phyloP scores from a whole-genome alignment of 129 eudicot species.

The Oenanthe sinensis region DNA sequence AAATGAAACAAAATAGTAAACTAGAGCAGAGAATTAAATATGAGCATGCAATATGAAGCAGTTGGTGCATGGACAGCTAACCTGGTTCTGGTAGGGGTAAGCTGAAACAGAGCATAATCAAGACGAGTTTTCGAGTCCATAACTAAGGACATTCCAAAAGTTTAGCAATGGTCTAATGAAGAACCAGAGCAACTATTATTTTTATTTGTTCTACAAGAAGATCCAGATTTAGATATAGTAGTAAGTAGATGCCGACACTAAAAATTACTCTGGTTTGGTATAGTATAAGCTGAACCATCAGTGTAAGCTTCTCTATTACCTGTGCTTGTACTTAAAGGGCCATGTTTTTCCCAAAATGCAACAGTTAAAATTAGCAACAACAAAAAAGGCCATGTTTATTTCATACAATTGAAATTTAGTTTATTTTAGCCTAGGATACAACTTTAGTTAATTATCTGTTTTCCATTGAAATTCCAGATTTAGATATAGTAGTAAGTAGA shows the following conservation, averaged over 20 bases:
- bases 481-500: too few relatives aligned
- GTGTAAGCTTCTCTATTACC: too few relatives aligned
- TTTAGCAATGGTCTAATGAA: neutral
- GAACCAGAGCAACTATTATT: neutral
- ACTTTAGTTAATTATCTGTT: too few relatives aligned
- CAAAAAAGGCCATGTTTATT: too few relatives aligned
- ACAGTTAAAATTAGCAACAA: too few relatives aligned
- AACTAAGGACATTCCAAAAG: neutral
- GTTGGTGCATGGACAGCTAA: slow-evolving; percentile 11
- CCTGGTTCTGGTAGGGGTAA: slow-evolving; percentile 95
- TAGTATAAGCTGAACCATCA: too few relatives aligned
- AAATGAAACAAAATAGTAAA: neutral
- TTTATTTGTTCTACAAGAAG: neutral
- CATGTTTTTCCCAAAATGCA: too few relatives aligned
- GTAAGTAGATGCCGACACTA: neutral
- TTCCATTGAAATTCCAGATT: too few relatives aligned
- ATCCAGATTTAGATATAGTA: neutral
- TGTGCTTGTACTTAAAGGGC: too few relatives aligned
- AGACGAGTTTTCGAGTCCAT: slow-evolving; percentile 62
- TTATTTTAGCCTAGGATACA: too few relatives aligned
- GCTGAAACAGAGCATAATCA: slow-evolving; percentile 75
- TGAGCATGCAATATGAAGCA: neutral
- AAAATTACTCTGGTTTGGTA: too few relatives aligned
- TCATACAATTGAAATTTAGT: too few relatives aligned
- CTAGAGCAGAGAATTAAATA: neutral